Evolutionary conservation across 1,284 basidiomycete species (phyloP), one percentile per base, ranked within the genome.

Genomic region (Mixia osmundae): DNA sequence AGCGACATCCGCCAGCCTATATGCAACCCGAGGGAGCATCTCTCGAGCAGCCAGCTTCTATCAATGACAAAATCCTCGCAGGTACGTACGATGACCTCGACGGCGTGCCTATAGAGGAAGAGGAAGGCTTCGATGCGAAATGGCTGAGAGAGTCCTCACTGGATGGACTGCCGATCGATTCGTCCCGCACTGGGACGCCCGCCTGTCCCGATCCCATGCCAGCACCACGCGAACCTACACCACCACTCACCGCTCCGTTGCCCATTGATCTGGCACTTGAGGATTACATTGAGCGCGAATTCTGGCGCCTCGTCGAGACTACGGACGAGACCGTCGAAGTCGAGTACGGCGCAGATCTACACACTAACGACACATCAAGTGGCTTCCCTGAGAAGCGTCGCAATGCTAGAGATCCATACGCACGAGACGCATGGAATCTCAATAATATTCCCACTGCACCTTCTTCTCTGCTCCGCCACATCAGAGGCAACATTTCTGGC

Each of bases 401-500:
- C 0, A 75, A 91, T 56, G 87, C 89, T 0, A 58, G 77, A 15
- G 67, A 89, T 50, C 63, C 71, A 1, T 91, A 89, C 52, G 71
- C 89, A 7, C 72, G 71, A 50, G 82, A 94, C 56, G 74, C 77
- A 0, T 97, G 91, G 91, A 99, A 99, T 56, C 61, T 99, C 49
- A 95, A 95, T 61, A 97, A 95, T 50, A 75, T 99, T 1, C 49
- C 50, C 5, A 49, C 50, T 20, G 42, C 50, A 9, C 40, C 42
- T 16, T 47, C 47, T 7, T 50, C 49, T 5, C 45, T 61, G 2
- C 41, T 62, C 16, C 59, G 64, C 15, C 97, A 77, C 59, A 94
- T 99, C 63, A 91, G 94, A 59, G 87, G 82, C 4, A 89, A 97
- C 57, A 94, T 99, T 40, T 95, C 85, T 37, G 91, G 91, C 14